Evolutionary conservation across 768 basidiomycete species (phyloP), one percentile per base, ranked within the genome.

Genomic region (Mycena galericulata): DNA sequence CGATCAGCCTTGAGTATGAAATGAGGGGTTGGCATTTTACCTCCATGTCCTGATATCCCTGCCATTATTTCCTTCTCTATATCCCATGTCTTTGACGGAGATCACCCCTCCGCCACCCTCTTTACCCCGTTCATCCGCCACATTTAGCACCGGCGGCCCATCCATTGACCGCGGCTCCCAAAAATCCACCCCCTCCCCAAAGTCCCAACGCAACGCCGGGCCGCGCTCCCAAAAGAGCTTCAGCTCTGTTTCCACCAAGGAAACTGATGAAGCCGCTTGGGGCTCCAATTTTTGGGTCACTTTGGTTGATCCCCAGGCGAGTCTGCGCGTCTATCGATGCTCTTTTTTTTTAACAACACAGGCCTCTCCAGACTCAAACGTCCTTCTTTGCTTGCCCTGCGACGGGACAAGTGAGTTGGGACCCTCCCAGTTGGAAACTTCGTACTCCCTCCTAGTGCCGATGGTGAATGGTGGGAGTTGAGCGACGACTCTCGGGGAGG

Each of bases 391-490:
- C 96, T 26, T 97, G 95, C 79, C 96, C 96, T 58, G 90, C 95
- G 0, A 94, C 95, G 17, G 96, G 67, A 0, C 67, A 68, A 43
- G 67, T 68, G 32, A 68, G 67, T 20, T 69, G 61, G 61, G 67
- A 68, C 51, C 90, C 96, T 10, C 96, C 96, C 24, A n/a, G 86
- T 90, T 26, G 95, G 95, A 10, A 91, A 92, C 62, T 96, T 96
- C 78, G 90, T 97, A 92, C 83, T 97, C 49, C 96, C 96, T 51
- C 92, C 94, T 7, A 92, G 85, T 71, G 85, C 88, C 5, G 89
- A 93, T 47, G 96, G 96, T 45, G 95, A 97, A 77, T 98, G 96
- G 96, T 98, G 96, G 96, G 96, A 98, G 79, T 86, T 98, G 66
- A 84, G 84, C 49, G 96, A 98, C 76, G 92, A 95, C 40, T 88